Conservation (phyloP, 192 early-diverging fungal genomes). For the Piromyces finnis region DNA sequence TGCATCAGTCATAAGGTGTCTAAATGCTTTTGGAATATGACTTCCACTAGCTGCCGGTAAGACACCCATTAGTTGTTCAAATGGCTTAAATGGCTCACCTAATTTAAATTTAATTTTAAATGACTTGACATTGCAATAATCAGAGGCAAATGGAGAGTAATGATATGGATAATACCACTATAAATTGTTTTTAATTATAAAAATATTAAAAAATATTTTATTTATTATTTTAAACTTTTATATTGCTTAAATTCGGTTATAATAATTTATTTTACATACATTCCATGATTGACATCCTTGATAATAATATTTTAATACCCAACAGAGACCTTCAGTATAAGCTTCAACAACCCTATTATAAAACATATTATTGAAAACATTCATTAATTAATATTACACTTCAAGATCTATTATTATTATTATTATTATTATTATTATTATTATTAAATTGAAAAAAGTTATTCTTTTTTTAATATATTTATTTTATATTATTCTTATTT, state of each 20-base stretch:
- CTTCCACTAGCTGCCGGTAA: conserved; percentile 59
- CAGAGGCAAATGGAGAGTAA: conserved; percentile 77
- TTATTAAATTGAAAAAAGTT: no score
- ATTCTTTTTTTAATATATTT: no score
- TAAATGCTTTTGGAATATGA: conserved; percentile 48
- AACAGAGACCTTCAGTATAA: conserved; percentile 89
- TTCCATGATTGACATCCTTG: conserved; percentile 85
- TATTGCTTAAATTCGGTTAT: no score
- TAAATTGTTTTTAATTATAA: no score
- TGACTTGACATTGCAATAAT: conserved; percentile 56
- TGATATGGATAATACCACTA: conserved; percentile 93
- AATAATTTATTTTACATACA: no score
- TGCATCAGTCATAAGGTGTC: conserved; percentile 60
- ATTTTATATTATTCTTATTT: no score
- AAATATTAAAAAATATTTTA: no score
- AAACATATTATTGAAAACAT: neutral
- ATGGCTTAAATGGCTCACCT: conserved; percentile 68
- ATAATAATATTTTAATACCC: conserved; percentile 94
- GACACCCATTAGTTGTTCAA: conserved; percentile 96
- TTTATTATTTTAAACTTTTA: no score
- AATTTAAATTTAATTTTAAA: conserved; percentile 64
- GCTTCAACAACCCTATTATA: conserved; percentile 5
- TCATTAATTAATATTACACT: no score
- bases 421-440: no score
- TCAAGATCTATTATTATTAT: no score